phyloP scores from a whole-genome alignment of 2,329 filamentous ascomycete genomes.

The Monilinia fructicola region DNA sequence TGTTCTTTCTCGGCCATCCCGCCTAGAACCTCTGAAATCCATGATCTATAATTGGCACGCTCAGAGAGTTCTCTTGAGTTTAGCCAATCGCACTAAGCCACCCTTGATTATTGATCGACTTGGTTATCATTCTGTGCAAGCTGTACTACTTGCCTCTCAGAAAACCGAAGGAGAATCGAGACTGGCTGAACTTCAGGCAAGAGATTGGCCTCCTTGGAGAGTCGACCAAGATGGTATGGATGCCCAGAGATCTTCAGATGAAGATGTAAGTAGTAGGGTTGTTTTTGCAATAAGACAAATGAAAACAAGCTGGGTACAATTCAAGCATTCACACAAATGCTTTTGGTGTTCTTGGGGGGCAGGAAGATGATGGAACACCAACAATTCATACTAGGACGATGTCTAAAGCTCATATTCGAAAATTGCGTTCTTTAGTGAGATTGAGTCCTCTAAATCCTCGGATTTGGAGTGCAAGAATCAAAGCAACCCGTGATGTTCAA shows the following conservation, averaged over 20 bases:
- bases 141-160: slow-evolving; percentile 53
- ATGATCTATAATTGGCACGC: slow-evolving; percentile 57
- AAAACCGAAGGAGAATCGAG: slow-evolving; percentile 54
- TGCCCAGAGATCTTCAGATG: slow-evolving; percentile 51
- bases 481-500: slow-evolving; percentile 58
- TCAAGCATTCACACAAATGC: slow-evolving; percentile 49
- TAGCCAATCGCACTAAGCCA: slow-evolving; percentile 50
- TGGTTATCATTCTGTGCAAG: slow-evolving; percentile 56
- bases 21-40: slow-evolving; percentile 41
- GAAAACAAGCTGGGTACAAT: slow-evolving; percentile 56
- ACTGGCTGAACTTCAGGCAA: slow-evolving; percentile 49
- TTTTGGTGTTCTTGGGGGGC: slow-evolving; percentile 54
- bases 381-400: slow-evolving; percentile 55
- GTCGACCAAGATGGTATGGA: slow-evolving; percentile 59
- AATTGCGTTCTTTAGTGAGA: slow-evolving; percentile 21
- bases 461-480: slow-evolving; percentile 56
- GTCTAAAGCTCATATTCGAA: slow-evolving; percentile 16
- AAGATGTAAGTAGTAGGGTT: slow-evolving; percentile 56
- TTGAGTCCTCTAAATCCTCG: slow-evolving; percentile 3
- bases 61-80: slow-evolving; percentile 53
- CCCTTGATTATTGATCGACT: slow-evolving; percentile 51
- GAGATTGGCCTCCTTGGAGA: slow-evolving; percentile 62
- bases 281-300: slow-evolving; percentile 54
- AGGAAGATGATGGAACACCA: slow-evolving; percentile 51
- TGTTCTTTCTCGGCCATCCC: slow-evolving; percentile 43